Percentiles rank a stretch among this genome's conserved stretches.
These are phyloP conservation scores for Pisolithus microcarpus DNA, from an alignment of 768 basidiomycete genomes.

Conservation along the genomic window DNA sequence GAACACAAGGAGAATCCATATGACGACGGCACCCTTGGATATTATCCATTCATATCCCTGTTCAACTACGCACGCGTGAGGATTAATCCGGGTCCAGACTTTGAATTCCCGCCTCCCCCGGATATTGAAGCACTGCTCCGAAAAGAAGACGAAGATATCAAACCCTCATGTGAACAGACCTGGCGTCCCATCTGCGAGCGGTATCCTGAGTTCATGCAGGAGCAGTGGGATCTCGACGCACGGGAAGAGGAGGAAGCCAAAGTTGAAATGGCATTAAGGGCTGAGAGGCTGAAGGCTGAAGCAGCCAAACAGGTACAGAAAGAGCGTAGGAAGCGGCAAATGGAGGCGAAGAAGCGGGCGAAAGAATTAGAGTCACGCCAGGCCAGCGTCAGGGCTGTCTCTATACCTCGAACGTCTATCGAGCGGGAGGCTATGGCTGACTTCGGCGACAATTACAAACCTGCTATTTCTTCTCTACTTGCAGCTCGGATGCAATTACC, in stretches of 20 bases:
- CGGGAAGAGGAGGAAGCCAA: conserved; percentile 67
- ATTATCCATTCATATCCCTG: conserved; percentile 90
- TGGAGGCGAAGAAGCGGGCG: conserved; percentile 44
- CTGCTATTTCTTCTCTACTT: conserved; percentile 22
- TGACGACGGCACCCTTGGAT: conserved; percentile 92
- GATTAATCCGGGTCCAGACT: conserved; percentile 87
- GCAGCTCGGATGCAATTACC: conserved; percentile 16
- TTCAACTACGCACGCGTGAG: conserved; percentile 83
- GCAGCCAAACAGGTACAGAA: conserved; percentile 33
- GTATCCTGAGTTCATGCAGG: conserved; percentile 76
- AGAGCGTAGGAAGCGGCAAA: conserved; percentile 44
- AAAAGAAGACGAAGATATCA: conserved; percentile 26
- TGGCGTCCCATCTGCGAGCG: conserved; percentile 84
- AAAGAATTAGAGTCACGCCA: conserved; percentile 30
- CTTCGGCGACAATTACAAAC: conserved; percentile 23
- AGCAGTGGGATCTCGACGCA: conserved; percentile 75
- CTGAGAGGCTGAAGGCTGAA: conserved; percentile 40
- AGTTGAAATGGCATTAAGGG: conserved; percentile 33
- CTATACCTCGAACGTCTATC: conserved; percentile 22
- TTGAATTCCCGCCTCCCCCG: conserved; percentile 69
- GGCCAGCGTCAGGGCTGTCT: conserved; percentile 17
- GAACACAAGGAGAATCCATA: conserved; percentile 79
- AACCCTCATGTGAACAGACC: conserved; percentile 29
- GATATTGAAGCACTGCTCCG: conserved; percentile 65
- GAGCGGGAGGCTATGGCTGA: conserved; percentile 20